A percentile compares a stretch with the other conserved stretches of the same genome.
phyloP scores from a whole-genome alignment of 2,329 filamentous ascomycete genomes.

The Leptographium lundbergii region DNA sequence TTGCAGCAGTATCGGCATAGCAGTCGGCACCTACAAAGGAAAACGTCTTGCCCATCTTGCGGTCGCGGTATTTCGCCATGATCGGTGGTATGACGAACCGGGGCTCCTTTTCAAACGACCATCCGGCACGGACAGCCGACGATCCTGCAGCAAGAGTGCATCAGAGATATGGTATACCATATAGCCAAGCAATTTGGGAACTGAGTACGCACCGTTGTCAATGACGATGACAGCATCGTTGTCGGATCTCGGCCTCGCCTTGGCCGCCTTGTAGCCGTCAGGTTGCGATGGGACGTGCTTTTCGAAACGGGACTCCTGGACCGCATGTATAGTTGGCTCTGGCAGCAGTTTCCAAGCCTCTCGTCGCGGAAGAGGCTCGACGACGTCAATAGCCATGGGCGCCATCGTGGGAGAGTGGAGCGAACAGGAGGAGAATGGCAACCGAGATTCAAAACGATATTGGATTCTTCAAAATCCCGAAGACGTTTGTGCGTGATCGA shows the following conservation, averaged over 20 bases:
- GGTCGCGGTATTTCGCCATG: slow-evolving; percentile 89
- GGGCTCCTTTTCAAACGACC: slow-evolving; percentile 83
- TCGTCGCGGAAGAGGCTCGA: slow-evolving; percentile 26
- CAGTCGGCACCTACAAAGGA: slow-evolving; percentile 88
- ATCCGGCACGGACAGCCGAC: slow-evolving; percentile 79
- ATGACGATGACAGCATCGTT: slow-evolving; percentile 76
- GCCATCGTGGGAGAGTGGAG: slow-evolving; percentile 26
- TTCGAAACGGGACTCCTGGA: slow-evolving; percentile 50
- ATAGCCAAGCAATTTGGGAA: not conserved
- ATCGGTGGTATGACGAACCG: slow-evolving; percentile 73
- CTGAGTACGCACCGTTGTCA: slow-evolving; percentile 63
- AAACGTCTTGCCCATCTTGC: slow-evolving; percentile 83
- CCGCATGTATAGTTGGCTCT: slow-evolving; percentile 44
- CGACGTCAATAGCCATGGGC: slow-evolving; percentile 39
- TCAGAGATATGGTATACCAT: not conserved
- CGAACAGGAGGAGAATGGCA: not conserved
- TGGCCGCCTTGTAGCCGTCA: slow-evolving; percentile 61
- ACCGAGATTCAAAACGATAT: not conserved
- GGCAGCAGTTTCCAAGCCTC: slow-evolving; percentile 33
- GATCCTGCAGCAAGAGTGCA: slow-evolving; percentile 51
- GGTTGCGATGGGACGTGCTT: slow-evolving; percentile 38
- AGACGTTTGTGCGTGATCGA: not conserved
- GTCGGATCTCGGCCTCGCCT: slow-evolving; percentile 33
- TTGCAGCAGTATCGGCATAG: slow-evolving; percentile 85
- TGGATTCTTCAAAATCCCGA: not conserved